phyloP scores from a whole-genome alignment of 106 monocot genomes.

The Phalaenopsis aphrodite region DNA sequence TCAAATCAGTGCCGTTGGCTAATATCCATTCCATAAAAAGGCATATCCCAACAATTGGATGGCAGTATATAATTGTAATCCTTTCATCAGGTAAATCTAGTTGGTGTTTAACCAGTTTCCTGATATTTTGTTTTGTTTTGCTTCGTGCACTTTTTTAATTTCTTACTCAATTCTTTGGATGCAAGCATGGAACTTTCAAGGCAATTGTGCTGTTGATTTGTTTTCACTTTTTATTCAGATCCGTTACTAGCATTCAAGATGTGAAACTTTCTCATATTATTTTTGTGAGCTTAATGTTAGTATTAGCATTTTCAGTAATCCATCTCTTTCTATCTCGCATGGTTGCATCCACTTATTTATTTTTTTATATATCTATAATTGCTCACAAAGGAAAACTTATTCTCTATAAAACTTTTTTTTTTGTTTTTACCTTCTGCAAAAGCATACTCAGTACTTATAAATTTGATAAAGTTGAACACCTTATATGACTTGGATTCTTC shows the following conservation, averaged over 20 bases:
- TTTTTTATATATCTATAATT: neutral
- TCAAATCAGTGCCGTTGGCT: constrained; percentile 43
- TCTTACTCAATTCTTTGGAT: neutral
- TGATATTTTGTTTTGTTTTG: neutral
- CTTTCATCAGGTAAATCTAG: constrained; percentile 53
- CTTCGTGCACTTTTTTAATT: neutral
- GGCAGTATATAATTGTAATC: constrained; percentile 72
- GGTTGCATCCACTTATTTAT: neutral
- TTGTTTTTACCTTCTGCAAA: no score
- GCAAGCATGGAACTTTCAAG: neutral
- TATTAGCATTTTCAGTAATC: neutral
- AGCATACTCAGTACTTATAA: no score
- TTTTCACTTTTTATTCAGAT: neutral
- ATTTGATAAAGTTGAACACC: no score
- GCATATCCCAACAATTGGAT: constrained; percentile 68
- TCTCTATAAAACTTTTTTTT: no score
- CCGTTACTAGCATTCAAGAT: neutral
- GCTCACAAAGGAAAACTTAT: neutral
- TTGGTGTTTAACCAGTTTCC: neutral
- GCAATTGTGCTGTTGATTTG: constrained; percentile 1
- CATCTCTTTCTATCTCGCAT: neutral
- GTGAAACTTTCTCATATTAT: neutral
- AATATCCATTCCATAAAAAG: constrained; percentile 67
- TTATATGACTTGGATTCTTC: no score
- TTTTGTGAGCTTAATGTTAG: neutral